Percentiles rank a stretch among this genome's conserved stretches.
Evolutionary conservation across 2,329 filamentous ascomycete genomes (phyloP).

Genomic region (Claviceps purpurea): DNA sequence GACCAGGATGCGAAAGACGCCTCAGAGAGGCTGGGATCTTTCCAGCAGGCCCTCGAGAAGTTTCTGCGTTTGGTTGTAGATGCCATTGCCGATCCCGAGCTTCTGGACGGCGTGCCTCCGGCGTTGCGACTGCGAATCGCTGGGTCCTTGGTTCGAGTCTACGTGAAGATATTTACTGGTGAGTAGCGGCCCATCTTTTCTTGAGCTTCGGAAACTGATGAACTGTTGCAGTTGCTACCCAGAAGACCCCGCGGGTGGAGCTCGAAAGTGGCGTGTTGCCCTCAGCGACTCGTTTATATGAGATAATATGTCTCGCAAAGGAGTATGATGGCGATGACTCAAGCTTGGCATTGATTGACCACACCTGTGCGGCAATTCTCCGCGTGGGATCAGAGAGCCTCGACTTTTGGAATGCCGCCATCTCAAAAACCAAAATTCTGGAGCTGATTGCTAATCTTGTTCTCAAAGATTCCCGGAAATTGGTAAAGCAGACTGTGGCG

Average conservation of each 20-base stretch:
- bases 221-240: neutral
- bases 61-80: slow-evolving; percentile 42
- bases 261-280: slow-evolving; percentile 4
- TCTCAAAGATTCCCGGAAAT: slow-evolving; percentile 15
- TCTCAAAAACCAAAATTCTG: slow-evolving; percentile 11
- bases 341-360: slow-evolving; percentile 14
- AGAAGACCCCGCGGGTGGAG: neutral
- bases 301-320: slow-evolving; percentile 15
- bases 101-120: slow-evolving; percentile 26
- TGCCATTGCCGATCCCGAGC: slow-evolving; percentile 44
- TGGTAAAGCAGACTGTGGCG: slow-evolving; percentile 17
- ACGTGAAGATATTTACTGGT: slow-evolving; percentile 17
- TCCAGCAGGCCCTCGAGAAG: slow-evolving; percentile 19
- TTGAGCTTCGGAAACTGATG: neutral
- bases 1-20: slow-evolving; percentile 4
- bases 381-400: slow-evolving; percentile 15
- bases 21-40: slow-evolving; percentile 2
- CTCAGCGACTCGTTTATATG: slow-evolving; percentile 7
- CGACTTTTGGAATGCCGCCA: slow-evolving; percentile 17
- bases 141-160: slow-evolving; percentile 15
- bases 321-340: slow-evolving; percentile 10
- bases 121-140: slow-evolving; percentile 15
- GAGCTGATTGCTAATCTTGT: slow-evolving; percentile 13
- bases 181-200: neutral
- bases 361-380: slow-evolving; percentile 16